phyloP scores from a whole-genome alignment of 495 filamentous ascomycete species.

The Aspergillus indologenus region DNA sequence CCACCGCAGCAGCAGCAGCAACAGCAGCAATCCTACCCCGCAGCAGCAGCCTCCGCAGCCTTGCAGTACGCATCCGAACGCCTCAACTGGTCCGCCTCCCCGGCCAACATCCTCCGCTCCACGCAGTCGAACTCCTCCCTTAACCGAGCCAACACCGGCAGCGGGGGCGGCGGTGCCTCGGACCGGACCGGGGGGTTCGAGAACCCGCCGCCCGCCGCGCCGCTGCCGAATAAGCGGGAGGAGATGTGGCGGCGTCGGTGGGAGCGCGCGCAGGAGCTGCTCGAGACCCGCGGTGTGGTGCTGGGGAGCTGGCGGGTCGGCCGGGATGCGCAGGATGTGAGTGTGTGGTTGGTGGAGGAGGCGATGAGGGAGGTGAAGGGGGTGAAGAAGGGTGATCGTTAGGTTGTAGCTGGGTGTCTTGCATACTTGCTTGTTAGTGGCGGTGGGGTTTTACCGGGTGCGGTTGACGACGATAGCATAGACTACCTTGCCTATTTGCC shows the following conservation, averaged over 20 bases:
- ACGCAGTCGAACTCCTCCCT: conserved; percentile 31
- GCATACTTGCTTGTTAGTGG: too few species aligned
- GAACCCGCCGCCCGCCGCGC: conserved; percentile 18
- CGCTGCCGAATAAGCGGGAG: conserved; percentile 67
- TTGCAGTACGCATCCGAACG: conserved; percentile 36
- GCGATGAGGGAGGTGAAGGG: conserved; percentile 28
- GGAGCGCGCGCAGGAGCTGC: conserved; percentile 66
- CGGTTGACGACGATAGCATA: too few species aligned
- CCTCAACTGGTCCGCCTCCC: conserved; percentile 24
- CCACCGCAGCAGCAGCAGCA: too few species aligned
- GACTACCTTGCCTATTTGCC: too few species aligned
- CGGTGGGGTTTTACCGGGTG: too few species aligned
- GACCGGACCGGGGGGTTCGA: background rate
- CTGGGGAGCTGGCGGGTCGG: conserved; percentile 84
- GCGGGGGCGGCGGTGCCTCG: too few species aligned
- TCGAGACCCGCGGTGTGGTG: conserved; percentile 66
- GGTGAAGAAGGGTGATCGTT: background rate
- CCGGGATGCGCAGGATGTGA: conserved; percentile 66
- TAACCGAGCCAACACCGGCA: conserved; percentile 17
- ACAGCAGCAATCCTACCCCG: conserved; percentile 29
- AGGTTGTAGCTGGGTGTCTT: too few species aligned
- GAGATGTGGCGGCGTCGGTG: conserved; percentile 80
- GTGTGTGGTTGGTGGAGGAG: conserved; percentile 50
- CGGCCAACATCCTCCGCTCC: conserved; percentile 20
- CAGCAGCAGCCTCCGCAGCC: conserved; percentile 30